Percentiles rank a stretch among this genome's conserved stretches.
These are phyloP conservation scores for Pholiota molesta DNA, from an alignment of 768 basidiomycete genomes.

Conservation along the genomic window DNA sequence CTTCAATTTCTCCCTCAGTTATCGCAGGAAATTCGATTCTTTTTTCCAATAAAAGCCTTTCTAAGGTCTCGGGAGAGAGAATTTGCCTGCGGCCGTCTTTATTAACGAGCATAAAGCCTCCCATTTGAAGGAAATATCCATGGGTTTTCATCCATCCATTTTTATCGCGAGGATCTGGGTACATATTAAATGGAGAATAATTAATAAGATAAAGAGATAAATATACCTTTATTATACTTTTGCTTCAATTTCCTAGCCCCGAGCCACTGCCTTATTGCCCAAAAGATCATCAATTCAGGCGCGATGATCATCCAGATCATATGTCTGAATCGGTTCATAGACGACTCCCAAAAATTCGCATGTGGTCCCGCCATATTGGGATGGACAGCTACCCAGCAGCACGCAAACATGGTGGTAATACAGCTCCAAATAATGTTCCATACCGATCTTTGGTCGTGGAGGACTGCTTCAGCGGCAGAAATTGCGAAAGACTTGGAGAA, in stretches of 20 bases:
- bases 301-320: slow-evolving; percentile 10
- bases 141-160: slow-evolving; percentile 3
- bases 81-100: neutral
- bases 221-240: neutral
- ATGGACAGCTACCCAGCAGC: slow-evolving; percentile 6
- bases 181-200: neutral
- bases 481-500: neutral
- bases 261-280: slow-evolving; percentile 9
- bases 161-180: neutral
- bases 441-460: neutral
- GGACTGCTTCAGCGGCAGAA: neutral
- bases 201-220: neutral
- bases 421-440: slow-evolving; percentile 10
- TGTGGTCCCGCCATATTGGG: slow-evolving; percentile 2
- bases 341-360: neutral
- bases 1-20: slow-evolving; percentile 11
- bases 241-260: neutral
- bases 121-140: slow-evolving; percentile 6
- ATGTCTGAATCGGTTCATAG: neutral
- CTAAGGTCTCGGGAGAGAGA: neutral
- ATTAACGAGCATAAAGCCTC: slow-evolving; percentile 9
- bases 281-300: slow-evolving; percentile 7
- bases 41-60: neutral
- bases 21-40: neutral
- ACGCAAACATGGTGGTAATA: slow-evolving; percentile 2